These are phyloP conservation scores for Fusarium xyrophilum DNA, from an alignment of 2,329 filamentous ascomycete genomes.

Conservation along the genomic window DNA sequence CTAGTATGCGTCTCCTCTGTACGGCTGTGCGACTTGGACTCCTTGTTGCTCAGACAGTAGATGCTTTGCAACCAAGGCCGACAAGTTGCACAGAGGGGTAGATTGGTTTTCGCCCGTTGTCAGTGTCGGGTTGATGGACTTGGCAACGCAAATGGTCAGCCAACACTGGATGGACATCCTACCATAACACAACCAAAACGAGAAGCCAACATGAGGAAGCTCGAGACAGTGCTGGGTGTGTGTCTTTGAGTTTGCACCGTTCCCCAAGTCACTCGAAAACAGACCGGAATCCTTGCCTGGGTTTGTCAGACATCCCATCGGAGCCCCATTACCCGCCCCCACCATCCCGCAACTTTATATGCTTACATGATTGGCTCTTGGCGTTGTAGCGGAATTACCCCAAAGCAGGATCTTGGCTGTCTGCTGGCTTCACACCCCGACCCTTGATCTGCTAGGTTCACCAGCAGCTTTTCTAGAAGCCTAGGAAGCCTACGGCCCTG, in stretches of 20 bases:
- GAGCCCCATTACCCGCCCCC: constrained; percentile 32
- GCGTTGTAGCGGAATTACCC: constrained; percentile 13
- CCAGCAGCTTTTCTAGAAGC: constrained; percentile 43
- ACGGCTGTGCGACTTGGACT: constrained; percentile 18
- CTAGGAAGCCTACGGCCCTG: constrained; percentile 42
- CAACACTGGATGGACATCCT: background rate
- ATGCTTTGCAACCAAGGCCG: constrained; percentile 17
- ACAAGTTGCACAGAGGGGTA: constrained; percentile 23
- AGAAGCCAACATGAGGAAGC: background rate
- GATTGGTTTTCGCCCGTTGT: constrained; percentile 26
- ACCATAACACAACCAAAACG: constrained; percentile 21
- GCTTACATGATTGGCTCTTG: constrained; percentile 32
- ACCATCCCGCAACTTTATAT: constrained; percentile 38
- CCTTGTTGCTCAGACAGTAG: constrained; percentile 17
- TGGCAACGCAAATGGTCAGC: constrained; percentile 5
- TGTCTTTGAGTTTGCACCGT: constrained; percentile 42
- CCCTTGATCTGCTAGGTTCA: constrained; percentile 35
- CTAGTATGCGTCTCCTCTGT: background rate
- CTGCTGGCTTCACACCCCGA: constrained; percentile 24
- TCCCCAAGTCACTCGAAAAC: constrained; percentile 44
- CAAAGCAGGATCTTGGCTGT: constrained; percentile 37
- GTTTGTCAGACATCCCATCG: constrained; percentile 35
- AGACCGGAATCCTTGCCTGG: constrained; percentile 44
- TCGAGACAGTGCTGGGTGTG: constrained; percentile 27
- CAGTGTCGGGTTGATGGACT: constrained; percentile 13